Evolutionary conservation across 768 basidiomycete genomes (phyloP), one percentile per base, ranked within the genome.

Genomic region (Tephrocybe sp.): DNA sequence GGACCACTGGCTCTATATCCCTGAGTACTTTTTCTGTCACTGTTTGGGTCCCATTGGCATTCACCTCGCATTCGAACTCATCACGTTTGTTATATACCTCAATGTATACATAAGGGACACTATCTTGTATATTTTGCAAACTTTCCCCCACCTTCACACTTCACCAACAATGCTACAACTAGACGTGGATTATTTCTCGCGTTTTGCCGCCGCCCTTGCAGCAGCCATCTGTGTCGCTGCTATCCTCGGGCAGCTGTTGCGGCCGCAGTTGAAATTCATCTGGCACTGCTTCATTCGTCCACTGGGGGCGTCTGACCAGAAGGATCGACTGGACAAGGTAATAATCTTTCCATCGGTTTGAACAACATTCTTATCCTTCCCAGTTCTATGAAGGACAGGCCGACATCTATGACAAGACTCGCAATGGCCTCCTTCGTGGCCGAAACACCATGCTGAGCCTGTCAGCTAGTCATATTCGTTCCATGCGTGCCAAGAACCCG

Each of bases 321-420:
- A 71, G 40, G 65, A 68, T 21, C 72, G 74, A 45, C 65, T 79
- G 6, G 74, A 78, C 42, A 70, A 78, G 68, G 78, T 76, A 20
- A 9, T 34, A 3, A 21, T 20, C 6, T 24, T 17, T 45, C 14
- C 45, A 25, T 43, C 30, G 7, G 12, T 33, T 38, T 42, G n/a
- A n/a, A 25, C 37, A 26, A 26, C 36, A 18, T 28, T 46, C 21
- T 41, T 3, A 51, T 14, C 18, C 25, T 32, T 12, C 14, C 32
- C 41, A 82, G 71, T 88, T 89, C 64, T 88, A 88, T 62, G 63
- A 72, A 41, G 82, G 83, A 6, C 87, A 89, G 62, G 86, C 87
- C 1, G 76, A 80, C 40, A 79, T 89, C 21, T 90, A 91, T 62
- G 88, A 90, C 70, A 66, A 70, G 34, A 90, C 88, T 1, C 73